Conservation (phyloP, 2,329 filamentous ascomycete genomes). For the Torrubiella hemipterigena region DNA sequence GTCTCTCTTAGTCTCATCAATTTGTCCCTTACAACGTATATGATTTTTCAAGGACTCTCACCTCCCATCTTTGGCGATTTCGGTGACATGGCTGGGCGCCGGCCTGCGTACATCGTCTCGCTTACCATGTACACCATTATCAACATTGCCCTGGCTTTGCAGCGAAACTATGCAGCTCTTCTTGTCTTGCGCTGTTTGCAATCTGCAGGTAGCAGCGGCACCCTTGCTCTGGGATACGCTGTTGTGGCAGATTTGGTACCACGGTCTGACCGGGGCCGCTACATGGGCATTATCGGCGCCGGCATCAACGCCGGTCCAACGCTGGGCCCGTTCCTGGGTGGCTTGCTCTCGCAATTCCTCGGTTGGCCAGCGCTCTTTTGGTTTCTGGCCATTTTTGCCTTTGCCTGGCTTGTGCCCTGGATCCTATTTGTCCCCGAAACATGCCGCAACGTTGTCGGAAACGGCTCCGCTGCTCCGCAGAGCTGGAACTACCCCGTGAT, state of each 20-base stretch:
- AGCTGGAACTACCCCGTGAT: slow-evolving; percentile 46
- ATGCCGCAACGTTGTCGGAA: slow-evolving; percentile 46
- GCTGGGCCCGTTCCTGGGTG: slow-evolving; percentile 50
- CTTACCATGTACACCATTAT: slow-evolving; percentile 45
- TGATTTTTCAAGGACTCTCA: slow-evolving; percentile 51
- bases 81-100: slow-evolving; percentile 45
- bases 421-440: slow-evolving; percentile 47
- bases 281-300: slow-evolving; percentile 55
- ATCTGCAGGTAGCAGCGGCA: slow-evolving; percentile 53
- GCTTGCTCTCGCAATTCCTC: slow-evolving; percentile 48
- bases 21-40: slow-evolving; percentile 45
- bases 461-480: slow-evolving; percentile 47
- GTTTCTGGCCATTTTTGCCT: slow-evolving; percentile 48
- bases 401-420: slow-evolving; percentile 39
- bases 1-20: slow-evolving; percentile 30
- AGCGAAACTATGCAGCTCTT: slow-evolving; percentile 44
- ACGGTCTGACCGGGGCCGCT: slow-evolving; percentile 57
- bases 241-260: slow-evolving; percentile 63
- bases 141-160: slow-evolving; percentile 47
- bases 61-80: slow-evolving; percentile 51
- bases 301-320: slow-evolving; percentile 44
- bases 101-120: slow-evolving; percentile 48
- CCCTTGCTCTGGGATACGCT: slow-evolving; percentile 58
- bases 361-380: slow-evolving; percentile 61
- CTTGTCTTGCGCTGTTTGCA: slow-evolving; percentile 51